Evolutionary conservation across 192 early-diverging fungal genomes (phyloP).

Genomic region (Backusella sp.): DNA sequence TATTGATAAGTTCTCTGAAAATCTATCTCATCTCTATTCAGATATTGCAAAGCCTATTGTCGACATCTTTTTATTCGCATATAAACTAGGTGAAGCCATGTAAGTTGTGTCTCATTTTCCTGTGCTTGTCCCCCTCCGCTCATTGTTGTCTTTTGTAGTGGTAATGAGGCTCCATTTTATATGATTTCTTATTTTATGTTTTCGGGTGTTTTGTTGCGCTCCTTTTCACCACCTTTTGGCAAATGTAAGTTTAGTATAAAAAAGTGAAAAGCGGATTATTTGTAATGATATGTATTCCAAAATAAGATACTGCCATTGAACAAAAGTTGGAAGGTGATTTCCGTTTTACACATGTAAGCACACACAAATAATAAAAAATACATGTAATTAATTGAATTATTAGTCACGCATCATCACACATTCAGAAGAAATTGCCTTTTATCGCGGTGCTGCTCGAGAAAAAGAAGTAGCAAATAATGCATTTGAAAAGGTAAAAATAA

Average conservation of each 20-base stretch:
- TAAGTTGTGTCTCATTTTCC: conserved; percentile 20
- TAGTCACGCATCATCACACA: conserved; percentile 78
- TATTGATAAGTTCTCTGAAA: conserved; percentile 69
- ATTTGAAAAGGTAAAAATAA: conserved; percentile 50
- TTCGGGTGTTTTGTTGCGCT: conserved; percentile 64
- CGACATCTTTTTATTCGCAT: conserved; percentile 75
- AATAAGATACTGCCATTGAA: conserved; percentile 66
- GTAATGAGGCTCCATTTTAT: conserved; percentile 51
- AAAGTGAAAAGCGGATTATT: neutral
- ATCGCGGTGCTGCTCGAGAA: conserved; percentile 66
- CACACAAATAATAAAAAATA: neutral
- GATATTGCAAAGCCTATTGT: conserved; percentile 78
- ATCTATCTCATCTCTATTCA: conserved; percentile 69
- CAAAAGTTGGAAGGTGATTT: conserved; percentile 80
- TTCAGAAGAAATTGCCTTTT: conserved; percentile 83
- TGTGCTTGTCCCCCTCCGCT: neutral
- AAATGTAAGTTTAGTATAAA: conserved; percentile 45
- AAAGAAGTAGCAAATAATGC: conserved; percentile 62
- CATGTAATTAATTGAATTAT: neutral
- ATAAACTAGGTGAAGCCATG: conserved; percentile 68
- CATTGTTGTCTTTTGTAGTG: conserved; percentile 28
- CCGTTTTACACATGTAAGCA: conserved; percentile 67
- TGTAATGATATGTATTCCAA: too few species aligned
- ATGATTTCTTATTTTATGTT: conserved; percentile 60
- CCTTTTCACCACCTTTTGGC: conserved; percentile 79